Conservation (phyloP, 2,329 filamentous ascomycete species). For the Pleoardoris graminearum region DNA sequence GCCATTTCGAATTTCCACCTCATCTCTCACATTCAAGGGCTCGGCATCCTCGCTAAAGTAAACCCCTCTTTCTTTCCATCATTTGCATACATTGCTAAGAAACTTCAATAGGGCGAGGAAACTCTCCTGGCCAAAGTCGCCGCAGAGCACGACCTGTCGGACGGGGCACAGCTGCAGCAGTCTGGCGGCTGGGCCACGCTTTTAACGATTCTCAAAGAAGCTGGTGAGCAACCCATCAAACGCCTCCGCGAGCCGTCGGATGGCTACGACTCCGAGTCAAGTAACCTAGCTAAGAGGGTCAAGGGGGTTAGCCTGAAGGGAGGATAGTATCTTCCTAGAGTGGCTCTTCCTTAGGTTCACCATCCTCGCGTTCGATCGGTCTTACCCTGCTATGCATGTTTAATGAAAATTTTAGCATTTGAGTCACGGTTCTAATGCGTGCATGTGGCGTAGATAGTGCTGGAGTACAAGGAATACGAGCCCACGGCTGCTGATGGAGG, state of each 20-base stretch:
- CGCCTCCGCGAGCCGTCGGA: constrained; percentile 47
- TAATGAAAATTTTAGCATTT: not conserved
- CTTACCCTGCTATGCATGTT: not conserved
- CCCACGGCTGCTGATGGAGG: no score
- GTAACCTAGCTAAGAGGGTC: constrained; percentile 66
- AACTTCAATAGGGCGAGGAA: constrained; percentile 76
- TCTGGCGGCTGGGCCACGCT: constrained; percentile 93
- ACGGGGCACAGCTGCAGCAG: constrained; percentile 80
- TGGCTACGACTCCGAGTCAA: constrained; percentile 56
- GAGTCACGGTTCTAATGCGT: not conserved
- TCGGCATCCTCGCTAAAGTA: constrained; percentile 86
- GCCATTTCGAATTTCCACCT: constrained; percentile 92
- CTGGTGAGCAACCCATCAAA: constrained; percentile 94
- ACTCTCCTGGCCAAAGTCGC: constrained; percentile 83
- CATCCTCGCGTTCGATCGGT: constrained; percentile 25
- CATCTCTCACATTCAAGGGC: constrained; percentile 79
- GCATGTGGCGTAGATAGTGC: not conserved
- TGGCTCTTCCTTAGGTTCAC: constrained; percentile 23
- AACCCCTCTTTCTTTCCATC: constrained; percentile 9
- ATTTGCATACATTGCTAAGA: constrained; percentile 16
- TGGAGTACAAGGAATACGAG: not conserved
- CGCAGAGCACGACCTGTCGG: constrained; percentile 75
- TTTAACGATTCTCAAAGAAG: constrained; percentile 89
- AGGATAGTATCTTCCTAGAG: constrained; percentile 24
- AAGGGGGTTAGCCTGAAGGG: constrained; percentile 62